Evolutionary conservation across 2,329 filamentous ascomycete genomes (phyloP), one percentile per base, ranked within the genome.

Genomic region (Xylariaceae sp.): DNA sequence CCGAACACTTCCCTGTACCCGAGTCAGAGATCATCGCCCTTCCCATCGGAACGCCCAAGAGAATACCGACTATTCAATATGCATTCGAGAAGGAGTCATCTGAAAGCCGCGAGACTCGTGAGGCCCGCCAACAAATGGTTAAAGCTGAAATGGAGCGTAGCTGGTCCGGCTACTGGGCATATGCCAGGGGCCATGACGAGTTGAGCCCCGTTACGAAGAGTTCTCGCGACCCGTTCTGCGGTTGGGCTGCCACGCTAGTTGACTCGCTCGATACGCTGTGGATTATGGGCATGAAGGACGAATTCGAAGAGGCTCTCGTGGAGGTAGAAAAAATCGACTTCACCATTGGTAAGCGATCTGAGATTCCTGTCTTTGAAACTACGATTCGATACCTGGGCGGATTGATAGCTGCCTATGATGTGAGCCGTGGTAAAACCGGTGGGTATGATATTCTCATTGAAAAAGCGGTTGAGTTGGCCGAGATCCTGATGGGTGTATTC

Each of bases 321-420:
- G 83, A 82, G 18, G 69, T 73, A 10, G 72, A 73, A 45, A 74
- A 75, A 45, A 93, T 97, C 59, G 91, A 97, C 73, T 97, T 97
- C 67, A 94, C 89, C 2, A 88, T 83, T 9, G 87, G 84, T 2
- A 71, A 74, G 11, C 79, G 86, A 53, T 71, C 75, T 44, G 83
- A 89, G 52, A 94, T 97, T 51, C 92, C 91, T n/a, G 81, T 96
- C 6, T 97, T 97, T 67, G 92, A 97, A 74, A 95, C 92, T 0
- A 90, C 87, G 9, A 97, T 97, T 69, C 85, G 93, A 55, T 96
- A 97, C 68, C 80, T 97, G 3, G 93, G 93, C 37, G 93, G 93
- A 1, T 77, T 97, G 49, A 71, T 97, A 48, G 86, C 86, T 45
- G 92, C 92, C 5, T 97, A 93, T 71, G 93, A 97, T 75, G 80